Evolutionary conservation across 129 eudicot genomes (phyloP).

Genomic region (Helianthus annuus): HanXRQr2.0-SUNRISE NC_035449.2:184078921-184079420

Average conservation of each 20-base stretch:
- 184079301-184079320: slow-evolving; percentile 21
- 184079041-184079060: slow-evolving; percentile 20
- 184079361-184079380: slow-evolving; percentile 13
- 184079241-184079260: slow-evolving; percentile 29
- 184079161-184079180: too few relatives aligned
- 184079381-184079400: slow-evolving; percentile 55
- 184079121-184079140: slow-evolving; percentile 22
- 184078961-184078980: slow-evolving; percentile 9
- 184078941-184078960: neutral
- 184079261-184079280: slow-evolving; percentile 17
- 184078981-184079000: slow-evolving; percentile 31
- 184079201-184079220: slow-evolving; percentile 37
- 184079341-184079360: neutral
- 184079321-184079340: slow-evolving; percentile 33
- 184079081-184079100: slow-evolving; percentile 31
- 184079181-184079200: slow-evolving; percentile 22
- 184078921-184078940: neutral
- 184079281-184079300: neutral
- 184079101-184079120: slow-evolving; percentile 38
- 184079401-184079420: slow-evolving; percentile 70
- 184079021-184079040: slow-evolving; percentile 24
- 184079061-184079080: slow-evolving; percentile 28
- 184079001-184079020: slow-evolving; percentile 5
- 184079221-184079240: slow-evolving; percentile 25
- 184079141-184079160: neutral